These are phyloP conservation scores for Cercospora brassicicola DNA, from an alignment of 2,329 filamentous ascomycete genomes.

Conservation along the genomic window DNA sequence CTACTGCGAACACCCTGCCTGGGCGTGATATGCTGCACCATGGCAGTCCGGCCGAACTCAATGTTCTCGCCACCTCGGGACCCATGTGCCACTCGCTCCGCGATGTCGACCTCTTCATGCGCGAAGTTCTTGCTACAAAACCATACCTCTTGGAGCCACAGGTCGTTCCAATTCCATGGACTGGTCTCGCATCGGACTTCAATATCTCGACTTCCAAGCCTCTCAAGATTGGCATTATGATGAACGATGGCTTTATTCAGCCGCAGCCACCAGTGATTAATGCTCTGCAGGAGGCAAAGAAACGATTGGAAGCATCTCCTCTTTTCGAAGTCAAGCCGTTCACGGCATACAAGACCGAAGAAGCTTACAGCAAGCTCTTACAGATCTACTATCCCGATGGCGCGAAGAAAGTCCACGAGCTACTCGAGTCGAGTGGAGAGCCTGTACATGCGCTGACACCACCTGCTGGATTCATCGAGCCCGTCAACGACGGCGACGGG, in stretches of 20 bases:
- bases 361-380: background rate
- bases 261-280: background rate
- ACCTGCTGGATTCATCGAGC: background rate
- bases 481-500: background rate
- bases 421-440: background rate
- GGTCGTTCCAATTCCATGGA: constrained; percentile 5
- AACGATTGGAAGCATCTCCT: background rate
- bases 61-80: background rate
- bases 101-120: constrained; percentile 3
- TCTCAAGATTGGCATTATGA: constrained; percentile 7
- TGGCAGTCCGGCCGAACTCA: background rate
- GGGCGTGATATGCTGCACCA: background rate
- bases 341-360: background rate
- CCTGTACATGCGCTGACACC: background rate
- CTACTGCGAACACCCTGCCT: constrained; percentile 38
- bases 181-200: background rate
- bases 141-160: background rate
- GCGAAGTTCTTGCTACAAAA: background rate
- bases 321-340: background rate
- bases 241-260: background rate
- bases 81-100: background rate
- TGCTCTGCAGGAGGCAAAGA: background rate
- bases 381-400: background rate
- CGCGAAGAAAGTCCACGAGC: background rate
- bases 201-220: background rate